phyloP scores from a whole-genome alignment of 805 yeast species.

The Naumovozyma baii region DNA sequence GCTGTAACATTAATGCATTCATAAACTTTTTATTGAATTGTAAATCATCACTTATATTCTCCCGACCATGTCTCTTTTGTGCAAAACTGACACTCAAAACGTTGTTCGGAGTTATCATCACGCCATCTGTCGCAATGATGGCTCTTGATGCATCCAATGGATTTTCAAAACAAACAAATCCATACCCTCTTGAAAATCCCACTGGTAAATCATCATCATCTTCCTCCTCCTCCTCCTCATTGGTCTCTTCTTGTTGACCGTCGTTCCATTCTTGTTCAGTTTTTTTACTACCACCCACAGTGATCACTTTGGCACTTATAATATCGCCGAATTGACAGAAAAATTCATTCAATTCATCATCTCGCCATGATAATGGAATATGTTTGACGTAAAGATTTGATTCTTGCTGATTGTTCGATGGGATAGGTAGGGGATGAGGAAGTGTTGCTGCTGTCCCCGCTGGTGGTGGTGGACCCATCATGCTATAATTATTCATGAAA shows the following conservation, averaged over 20 bases:
- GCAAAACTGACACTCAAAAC: slow-evolving; percentile 65
- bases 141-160: slow-evolving; percentile 64
- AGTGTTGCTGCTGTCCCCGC: not conserved
- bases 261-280: not conserved
- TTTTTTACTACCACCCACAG: slow-evolving; percentile 30
- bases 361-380: slow-evolving; percentile 46
- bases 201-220: slow-evolving; percentile 3
- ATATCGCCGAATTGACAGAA: slow-evolving; percentile 43
- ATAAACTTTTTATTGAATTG: slow-evolving; percentile 22
- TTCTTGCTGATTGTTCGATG: slow-evolving; percentile 46
- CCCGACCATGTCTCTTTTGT: slow-evolving; percentile 31
- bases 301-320: slow-evolving; percentile 47
- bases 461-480: not conserved
- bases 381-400: slow-evolving; percentile 66
- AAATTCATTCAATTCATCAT: slow-evolving; percentile 39
- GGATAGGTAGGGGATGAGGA: slow-evolving; percentile 18
- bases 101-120: slow-evolving; percentile 39
- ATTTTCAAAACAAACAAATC: slow-evolving; percentile 65
- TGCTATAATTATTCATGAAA: not conserved
- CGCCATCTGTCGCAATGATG: slow-evolving; percentile 40
- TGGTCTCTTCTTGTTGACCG: slow-evolving; percentile 4
- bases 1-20: slow-evolving; percentile 20
- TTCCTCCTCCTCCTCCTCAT: slow-evolving; percentile 1
- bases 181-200: slow-evolving; percentile 58
- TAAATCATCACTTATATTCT: not conserved